A percentile compares a stretch with the other conserved stretches of the same genome.
phyloP scores from a whole-genome alignment of 2,329 filamentous ascomycete species.

The Ceratocystis destructans region DNA sequence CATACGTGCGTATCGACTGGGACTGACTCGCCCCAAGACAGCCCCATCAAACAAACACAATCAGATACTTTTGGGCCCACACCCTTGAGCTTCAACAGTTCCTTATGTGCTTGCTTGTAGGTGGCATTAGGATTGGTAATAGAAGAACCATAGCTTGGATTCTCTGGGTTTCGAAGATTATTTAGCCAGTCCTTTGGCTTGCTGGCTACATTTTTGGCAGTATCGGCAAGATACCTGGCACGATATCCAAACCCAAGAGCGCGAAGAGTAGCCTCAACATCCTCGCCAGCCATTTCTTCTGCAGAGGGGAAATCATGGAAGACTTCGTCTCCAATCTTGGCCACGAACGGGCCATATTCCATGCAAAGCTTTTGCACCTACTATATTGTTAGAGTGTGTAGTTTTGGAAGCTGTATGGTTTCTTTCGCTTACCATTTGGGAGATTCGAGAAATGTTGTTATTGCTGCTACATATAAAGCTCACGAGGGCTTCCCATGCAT shows the following conservation, averaged over 20 bases:
- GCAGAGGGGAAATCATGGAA: slow-evolving; percentile 84
- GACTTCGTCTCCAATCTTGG: slow-evolving; percentile 50
- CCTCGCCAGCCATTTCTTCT: slow-evolving; percentile 52
- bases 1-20: slow-evolving; percentile 97
- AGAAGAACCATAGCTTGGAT: slow-evolving; percentile 39
- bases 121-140: slow-evolving; percentile 33
- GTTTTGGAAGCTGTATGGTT: background rate
- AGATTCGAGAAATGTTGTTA: slow-evolving; percentile 92
- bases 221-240: slow-evolving; percentile 81
- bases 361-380: slow-evolving; percentile 74
- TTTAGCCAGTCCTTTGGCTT: slow-evolving; percentile 64
- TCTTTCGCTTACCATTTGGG: slow-evolving; percentile 58
- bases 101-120: slow-evolving; percentile 68
- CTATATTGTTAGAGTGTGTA: background rate
- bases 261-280: slow-evolving; percentile 69
- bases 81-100: slow-evolving; percentile 64
- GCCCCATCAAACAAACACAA: slow-evolving; percentile 89
- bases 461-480: slow-evolving; percentile 98
- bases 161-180: slow-evolving; percentile 62
- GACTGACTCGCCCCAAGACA: slow-evolving; percentile 90
- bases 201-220: slow-evolving; percentile 61
- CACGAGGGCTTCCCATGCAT: slow-evolving; percentile 88
- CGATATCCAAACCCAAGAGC: slow-evolving; percentile 86
- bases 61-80: slow-evolving; percentile 96
- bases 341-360: slow-evolving; percentile 69